Conservation (phyloP, 2,329 filamentous ascomycete genomes). For the Coleophoma crateriformis region DNA sequence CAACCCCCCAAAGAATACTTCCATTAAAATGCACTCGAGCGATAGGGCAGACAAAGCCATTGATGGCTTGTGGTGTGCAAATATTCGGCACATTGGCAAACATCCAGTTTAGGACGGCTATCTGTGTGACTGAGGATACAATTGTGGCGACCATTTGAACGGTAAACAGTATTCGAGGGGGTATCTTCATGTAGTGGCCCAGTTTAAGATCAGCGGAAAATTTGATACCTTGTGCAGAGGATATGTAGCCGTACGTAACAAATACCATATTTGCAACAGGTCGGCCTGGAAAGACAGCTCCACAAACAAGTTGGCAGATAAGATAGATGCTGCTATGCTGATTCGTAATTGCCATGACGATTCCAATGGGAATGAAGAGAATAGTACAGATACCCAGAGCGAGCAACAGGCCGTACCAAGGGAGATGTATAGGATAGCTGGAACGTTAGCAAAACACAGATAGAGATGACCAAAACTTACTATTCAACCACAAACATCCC, state of each 20-base stretch:
- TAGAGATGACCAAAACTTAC: slow-evolving; percentile 38
- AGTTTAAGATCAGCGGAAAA: slow-evolving; percentile 85
- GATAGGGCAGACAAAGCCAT: slow-evolving; percentile 83
- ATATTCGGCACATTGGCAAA: slow-evolving; percentile 70
- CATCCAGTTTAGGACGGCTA: slow-evolving; percentile 87
- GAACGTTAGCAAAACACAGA: not conserved
- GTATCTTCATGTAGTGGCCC: slow-evolving; percentile 84
- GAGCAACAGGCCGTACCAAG: slow-evolving; percentile 80
- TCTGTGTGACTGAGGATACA: slow-evolving; percentile 75
- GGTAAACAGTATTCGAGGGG: slow-evolving; percentile 71
- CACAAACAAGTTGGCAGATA: slow-evolving; percentile 80
- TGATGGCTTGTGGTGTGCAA: slow-evolving; percentile 74
- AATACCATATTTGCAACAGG: slow-evolving; percentile 93
- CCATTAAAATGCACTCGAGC: slow-evolving; percentile 88
- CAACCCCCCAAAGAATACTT: slow-evolving; percentile 83
- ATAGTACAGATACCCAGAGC: slow-evolving; percentile 72
- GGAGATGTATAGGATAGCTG: slow-evolving; percentile 73
- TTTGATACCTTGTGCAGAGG: slow-evolving; percentile 82
- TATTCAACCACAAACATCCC: slow-evolving; percentile 84
- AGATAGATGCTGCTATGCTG: slow-evolving; percentile 83
- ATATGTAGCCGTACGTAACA: slow-evolving; percentile 86
- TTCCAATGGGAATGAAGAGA: slow-evolving; percentile 86
- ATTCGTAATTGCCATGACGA: slow-evolving; percentile 90
- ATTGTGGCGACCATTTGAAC: slow-evolving; percentile 73
- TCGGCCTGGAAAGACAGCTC: slow-evolving; percentile 74